Percentiles rank a stretch among this genome's conserved stretches.
phyloP scores from a whole-genome alignment of 2,329 filamentous ascomycete species.

The Penicillium freii region DNA sequence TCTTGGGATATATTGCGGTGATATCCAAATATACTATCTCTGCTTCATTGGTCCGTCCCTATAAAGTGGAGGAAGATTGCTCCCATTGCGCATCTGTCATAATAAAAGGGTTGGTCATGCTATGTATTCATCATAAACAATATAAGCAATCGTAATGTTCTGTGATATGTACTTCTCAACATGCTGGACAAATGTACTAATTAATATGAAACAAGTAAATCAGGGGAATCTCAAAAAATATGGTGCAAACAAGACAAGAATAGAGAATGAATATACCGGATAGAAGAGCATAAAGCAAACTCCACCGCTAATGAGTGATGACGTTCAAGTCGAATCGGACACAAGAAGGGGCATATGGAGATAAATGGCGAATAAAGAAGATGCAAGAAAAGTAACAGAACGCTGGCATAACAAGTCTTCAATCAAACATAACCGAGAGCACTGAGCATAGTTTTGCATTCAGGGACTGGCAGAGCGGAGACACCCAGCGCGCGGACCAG shows the following conservation, averaged over 20 bases:
- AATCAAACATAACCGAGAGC: slow-evolving; percentile 40
- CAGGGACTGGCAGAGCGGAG: slow-evolving; percentile 50
- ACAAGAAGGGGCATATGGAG: slow-evolving; percentile 5
- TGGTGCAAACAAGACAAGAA: slow-evolving; percentile 12
- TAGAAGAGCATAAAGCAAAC: slow-evolving; percentile 26
- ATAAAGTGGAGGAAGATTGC: not conserved
- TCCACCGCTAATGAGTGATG: slow-evolving; percentile 27
- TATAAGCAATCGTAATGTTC: slow-evolving; percentile 7
- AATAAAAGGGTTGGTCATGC: not conserved
- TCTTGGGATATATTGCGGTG: not conserved
- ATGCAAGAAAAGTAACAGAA: slow-evolving; percentile 4
- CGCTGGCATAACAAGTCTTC: not conserved
- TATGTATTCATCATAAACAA: slow-evolving; percentile 1
- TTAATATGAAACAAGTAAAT: slow-evolving; percentile 8
- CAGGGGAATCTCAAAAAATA: slow-evolving; percentile 25
- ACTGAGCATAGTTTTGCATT: slow-evolving; percentile 42
- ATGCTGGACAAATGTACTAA: slow-evolving; percentile 20
- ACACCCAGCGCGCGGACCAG: slow-evolving; percentile 56
- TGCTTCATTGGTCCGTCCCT: not conserved
- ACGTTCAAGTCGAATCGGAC: slow-evolving; percentile 7
- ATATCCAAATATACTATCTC: not conserved
- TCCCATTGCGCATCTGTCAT: not conserved
- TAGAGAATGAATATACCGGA: slow-evolving; percentile 21
- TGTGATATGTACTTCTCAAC: slow-evolving; percentile 22
- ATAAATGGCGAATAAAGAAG: not conserved